Percentiles rank a stretch among this genome's conserved stretches.
Evolutionary conservation across 495 filamentous ascomycete species (phyloP).

Genomic region (Peziza echinospora): DNA sequence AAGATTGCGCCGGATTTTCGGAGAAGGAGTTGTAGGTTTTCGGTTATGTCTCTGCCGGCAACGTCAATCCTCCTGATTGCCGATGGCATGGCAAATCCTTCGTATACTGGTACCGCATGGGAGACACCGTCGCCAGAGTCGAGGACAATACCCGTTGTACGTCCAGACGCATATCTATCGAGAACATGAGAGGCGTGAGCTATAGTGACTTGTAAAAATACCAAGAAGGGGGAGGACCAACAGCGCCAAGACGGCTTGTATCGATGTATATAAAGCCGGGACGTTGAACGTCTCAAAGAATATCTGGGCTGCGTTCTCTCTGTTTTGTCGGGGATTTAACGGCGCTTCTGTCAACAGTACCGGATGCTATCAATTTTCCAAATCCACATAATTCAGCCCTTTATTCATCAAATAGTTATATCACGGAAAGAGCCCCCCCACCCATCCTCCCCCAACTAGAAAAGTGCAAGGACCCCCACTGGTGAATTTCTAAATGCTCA

Average conservation of each 20-base stretch:
- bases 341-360: slow-evolving; percentile 97
- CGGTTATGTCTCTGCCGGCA: slow-evolving; percentile 97
- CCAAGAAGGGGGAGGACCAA: slow-evolving; percentile 11
- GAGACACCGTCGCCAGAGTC: slow-evolving; percentile 99
- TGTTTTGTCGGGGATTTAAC: slow-evolving; percentile 99
- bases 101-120: slow-evolving; percentile 99
- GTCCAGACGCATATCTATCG: slow-evolving; percentile 75
- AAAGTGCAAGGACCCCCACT: slow-evolving; percentile 1
- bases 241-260: slow-evolving; percentile 96
- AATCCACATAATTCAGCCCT: no score
- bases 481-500: slow-evolving; percentile 21
- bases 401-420: no score
- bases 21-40: slow-evolving; percentile 99
- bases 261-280: slow-evolving; percentile 98
- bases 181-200: no score
- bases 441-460: slow-evolving; percentile 1
- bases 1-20: slow-evolving; percentile 98
- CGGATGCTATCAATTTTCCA: slow-evolving; percentile 56
- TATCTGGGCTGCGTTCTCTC: slow-evolving; percentile 99
- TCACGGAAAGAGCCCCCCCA: background rate
- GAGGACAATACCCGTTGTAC: slow-evolving; percentile 99
- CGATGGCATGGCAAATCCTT: slow-evolving; percentile 98
- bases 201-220: slow-evolving; percentile 1
- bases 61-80: slow-evolving; percentile 99
- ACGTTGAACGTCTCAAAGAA: slow-evolving; percentile 99